phyloP scores from a whole-genome alignment of 1,139 yeast genomes.

The Geotrichum klebahnii region DNA sequence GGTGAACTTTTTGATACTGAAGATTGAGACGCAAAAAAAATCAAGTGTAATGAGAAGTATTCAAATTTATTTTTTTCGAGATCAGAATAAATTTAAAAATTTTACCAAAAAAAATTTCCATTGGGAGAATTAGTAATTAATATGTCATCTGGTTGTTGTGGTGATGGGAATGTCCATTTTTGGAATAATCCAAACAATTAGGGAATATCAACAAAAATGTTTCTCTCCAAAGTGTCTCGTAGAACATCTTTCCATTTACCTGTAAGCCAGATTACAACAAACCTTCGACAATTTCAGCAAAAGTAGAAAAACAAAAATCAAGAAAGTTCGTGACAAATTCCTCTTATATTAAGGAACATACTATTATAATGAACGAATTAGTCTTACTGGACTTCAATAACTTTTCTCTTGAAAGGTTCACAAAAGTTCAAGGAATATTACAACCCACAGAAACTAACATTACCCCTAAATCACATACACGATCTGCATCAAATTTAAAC shows the following conservation, averaged over 20 bases:
- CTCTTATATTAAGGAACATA: not conserved
- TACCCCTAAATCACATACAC: not conserved
- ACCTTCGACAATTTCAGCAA: not conserved
- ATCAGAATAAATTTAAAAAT: constrained; percentile 3
- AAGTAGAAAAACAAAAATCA: not conserved
- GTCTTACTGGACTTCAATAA: constrained; percentile 22
- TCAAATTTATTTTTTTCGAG: not conserved
- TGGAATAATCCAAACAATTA: not conserved
- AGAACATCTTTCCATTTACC: not conserved
- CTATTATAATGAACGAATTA: constrained; percentile 17
- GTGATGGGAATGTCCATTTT: not conserved
- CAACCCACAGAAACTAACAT: constrained; percentile 10
- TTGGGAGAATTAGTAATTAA: constrained; percentile 9
- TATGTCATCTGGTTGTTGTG: constrained; percentile 1
- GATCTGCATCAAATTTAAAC: not conserved
- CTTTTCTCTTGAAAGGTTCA: constrained; percentile 22
- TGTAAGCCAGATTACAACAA: not conserved
- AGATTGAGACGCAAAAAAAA: constrained; percentile 1
- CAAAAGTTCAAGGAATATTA: constrained; percentile 21
- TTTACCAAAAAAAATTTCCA: constrained; percentile 3
- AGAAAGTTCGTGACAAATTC: no score
- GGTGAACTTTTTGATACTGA: constrained; percentile 22
- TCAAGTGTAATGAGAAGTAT: constrained; percentile 1
- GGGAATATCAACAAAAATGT: constrained; percentile 4
- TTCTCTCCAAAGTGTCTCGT: not conserved